phyloP scores from a whole-genome alignment of 257 asterid genomes.

The Solanum lycopersicoides region DNA sequence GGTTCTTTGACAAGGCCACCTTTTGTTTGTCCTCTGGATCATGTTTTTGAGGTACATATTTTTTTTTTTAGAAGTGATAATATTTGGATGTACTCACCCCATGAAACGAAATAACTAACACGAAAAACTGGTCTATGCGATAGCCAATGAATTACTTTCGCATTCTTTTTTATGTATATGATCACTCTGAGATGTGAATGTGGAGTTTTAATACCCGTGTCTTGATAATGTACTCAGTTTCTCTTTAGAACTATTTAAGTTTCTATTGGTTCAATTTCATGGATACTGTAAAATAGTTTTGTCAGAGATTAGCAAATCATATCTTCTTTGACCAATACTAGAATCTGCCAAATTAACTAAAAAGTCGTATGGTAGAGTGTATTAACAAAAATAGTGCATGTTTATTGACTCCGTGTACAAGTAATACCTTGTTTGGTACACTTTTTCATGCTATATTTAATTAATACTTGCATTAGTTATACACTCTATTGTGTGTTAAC shows the following conservation, averaged over 20 bases:
- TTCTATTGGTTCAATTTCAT: background rate
- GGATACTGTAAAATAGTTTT: background rate
- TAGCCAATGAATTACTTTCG: background rate
- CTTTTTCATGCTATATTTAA: background rate
- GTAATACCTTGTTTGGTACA: background rate
- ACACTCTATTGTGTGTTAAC: background rate
- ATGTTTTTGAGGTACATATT: conserved; percentile 76
- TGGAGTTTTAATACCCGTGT: background rate
- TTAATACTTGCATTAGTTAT: too few species aligned
- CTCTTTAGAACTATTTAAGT: background rate
- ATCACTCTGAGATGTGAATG: background rate
- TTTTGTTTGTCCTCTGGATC: conserved; percentile 92
- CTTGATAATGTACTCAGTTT: background rate
- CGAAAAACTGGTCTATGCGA: background rate
- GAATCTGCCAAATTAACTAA: background rate
- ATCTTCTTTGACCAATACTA: background rate
- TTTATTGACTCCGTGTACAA: background rate
- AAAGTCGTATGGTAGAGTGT: background rate
- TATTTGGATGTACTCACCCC: background rate
- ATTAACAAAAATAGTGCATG: background rate
- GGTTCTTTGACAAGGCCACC: conserved; percentile 92
- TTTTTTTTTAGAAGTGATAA: conserved; percentile 1
- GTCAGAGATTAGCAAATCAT: background rate
- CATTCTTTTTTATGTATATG: background rate
- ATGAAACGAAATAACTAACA: background rate